These are phyloP conservation scores for Rhizopogon vinicolor DNA, from an alignment of 768 basidiomycete species.

Conservation along the genomic window DNA sequence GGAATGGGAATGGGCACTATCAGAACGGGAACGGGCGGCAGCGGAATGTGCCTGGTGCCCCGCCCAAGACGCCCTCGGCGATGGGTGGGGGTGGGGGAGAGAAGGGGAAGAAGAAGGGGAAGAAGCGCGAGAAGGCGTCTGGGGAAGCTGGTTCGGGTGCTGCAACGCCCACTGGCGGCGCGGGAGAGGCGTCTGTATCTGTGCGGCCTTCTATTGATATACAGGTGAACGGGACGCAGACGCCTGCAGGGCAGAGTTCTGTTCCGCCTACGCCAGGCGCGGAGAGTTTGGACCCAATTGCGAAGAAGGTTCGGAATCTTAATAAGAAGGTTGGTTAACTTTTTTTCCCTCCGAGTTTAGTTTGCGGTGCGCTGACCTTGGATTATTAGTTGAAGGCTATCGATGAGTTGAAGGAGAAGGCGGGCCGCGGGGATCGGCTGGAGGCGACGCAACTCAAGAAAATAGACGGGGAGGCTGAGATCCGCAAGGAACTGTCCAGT, in stretches of 20 bases:
- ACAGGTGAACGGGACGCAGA: slow-evolving; percentile 21
- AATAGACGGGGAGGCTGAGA: slow-evolving; percentile 87
- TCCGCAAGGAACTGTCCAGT: slow-evolving; percentile 69
- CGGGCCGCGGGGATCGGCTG: slow-evolving; percentile 82
- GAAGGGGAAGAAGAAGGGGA: slow-evolving; percentile 53
- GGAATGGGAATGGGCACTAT: slow-evolving; percentile 24
- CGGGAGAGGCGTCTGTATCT: slow-evolving; percentile 15
- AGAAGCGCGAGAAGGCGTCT: slow-evolving; percentile 31
- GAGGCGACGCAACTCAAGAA: slow-evolving; percentile 97
- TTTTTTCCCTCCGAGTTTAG: too few species aligned
- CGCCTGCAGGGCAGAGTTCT: slow-evolving; percentile 14
- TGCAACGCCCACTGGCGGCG: slow-evolving; percentile 21
- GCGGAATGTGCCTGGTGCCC: slow-evolving; percentile 74
- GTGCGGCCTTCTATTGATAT: slow-evolving; percentile 34
- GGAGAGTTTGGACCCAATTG: slow-evolving; percentile 68
- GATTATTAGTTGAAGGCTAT: slow-evolving; percentile 86
- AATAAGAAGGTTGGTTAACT: slow-evolving; percentile 78
- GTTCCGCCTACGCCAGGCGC: slow-evolving; percentile 51
- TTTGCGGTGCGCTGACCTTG: slow-evolving; percentile 5
- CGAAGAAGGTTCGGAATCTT: slow-evolving; percentile 93
- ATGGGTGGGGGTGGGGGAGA: slow-evolving; percentile 32
- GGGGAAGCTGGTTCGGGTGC: slow-evolving; percentile 19
- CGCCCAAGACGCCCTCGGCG: slow-evolving; percentile 43
- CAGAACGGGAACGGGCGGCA: slow-evolving; percentile 35
- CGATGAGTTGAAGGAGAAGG: slow-evolving; percentile 93